Conservation (phyloP, 345 rosid species). For the Populus deltoides region DNA sequence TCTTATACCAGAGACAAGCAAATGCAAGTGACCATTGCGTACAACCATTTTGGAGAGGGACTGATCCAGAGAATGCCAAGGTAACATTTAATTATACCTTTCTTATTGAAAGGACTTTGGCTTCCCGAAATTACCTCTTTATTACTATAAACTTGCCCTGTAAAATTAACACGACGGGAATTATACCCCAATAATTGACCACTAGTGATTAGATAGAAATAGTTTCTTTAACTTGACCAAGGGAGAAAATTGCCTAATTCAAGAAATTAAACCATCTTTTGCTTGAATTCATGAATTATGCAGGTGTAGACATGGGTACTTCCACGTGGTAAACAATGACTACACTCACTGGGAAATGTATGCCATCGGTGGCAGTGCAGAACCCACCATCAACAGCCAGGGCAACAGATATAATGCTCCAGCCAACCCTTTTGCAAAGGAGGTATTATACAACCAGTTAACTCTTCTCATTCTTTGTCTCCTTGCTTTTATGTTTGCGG, state of each 20-base stretch:
- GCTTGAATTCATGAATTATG: slow-evolving; percentile 12
- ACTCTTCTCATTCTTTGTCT: background rate
- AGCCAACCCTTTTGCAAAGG: slow-evolving; percentile 67
- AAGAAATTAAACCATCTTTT: background rate
- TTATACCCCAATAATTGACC: background rate
- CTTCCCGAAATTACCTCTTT: background rate
- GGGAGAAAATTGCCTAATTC: background rate
- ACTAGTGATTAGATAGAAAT: background rate
- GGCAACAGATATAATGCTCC: slow-evolving; percentile 93
- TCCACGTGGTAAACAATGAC: slow-evolving; percentile 96
- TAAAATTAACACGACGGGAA: background rate
- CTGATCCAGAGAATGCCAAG: slow-evolving; percentile 98
- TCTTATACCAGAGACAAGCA: slow-evolving; percentile 75
- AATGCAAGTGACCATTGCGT: slow-evolving; percentile 94
- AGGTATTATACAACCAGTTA: slow-evolving; percentile 36
- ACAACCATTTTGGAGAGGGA: slow-evolving; percentile 92
- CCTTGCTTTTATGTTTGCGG: slow-evolving; percentile 8
- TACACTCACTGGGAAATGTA: slow-evolving; percentile 99
- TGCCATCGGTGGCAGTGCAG: slow-evolving; percentile 95
- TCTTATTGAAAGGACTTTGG: background rate
- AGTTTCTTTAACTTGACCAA: background rate
- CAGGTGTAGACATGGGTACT: slow-evolving; percentile 94
- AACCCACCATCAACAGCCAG: slow-evolving; percentile 93
- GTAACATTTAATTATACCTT: slow-evolving; percentile 25
- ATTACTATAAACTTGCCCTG: background rate